Evolutionary conservation across 2,329 filamentous ascomycete genomes (phyloP), one percentile per base, ranked within the genome.

Genomic region (Juglanconis juglandina): DNA sequence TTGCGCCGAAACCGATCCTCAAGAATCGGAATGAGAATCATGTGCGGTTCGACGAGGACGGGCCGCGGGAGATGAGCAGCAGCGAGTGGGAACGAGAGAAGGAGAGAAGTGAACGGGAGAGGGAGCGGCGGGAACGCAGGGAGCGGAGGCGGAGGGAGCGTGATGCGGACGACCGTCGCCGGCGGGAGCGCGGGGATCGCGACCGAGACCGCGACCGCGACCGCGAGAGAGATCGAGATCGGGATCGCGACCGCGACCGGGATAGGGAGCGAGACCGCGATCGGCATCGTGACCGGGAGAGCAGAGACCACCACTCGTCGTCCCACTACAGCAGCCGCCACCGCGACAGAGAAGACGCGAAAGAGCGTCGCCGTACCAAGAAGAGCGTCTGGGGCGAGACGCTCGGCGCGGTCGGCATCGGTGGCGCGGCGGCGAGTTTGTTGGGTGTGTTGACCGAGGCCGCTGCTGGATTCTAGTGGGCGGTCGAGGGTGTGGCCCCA

Each of bases 21-120:
- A 86, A 86, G 74, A 86, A 86, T 68, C 80, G 78, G 66, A 83
- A 84, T 62, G 79, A 80, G 51, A 81, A 86, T 61, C 81, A 81
- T 50, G 82, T 86, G 5, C 78, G 79, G 4, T 84, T 84, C 61
- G 78, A 81, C 42, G 76, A 77, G 1, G 76, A 81, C 66, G 67
- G 69, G 9, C 77, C 78, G 14, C 69, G 77, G 58, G 75, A 84
- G 68, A 68, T 84, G 60, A 65, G 68, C 41, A 68, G 68, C 39
- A 63, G 69, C 47, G 70, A 76, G 53, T 56, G 69, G 47, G 66
- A 66, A 14, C 66, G 66, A 3, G 66, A 67, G 34, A 66, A 60
- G 61, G 46, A 48, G 46, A n/a, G 42, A 1, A 24, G 17, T 17
- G 17, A 17, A 17, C 17, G 17, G 17, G 17, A 50, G 41, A 39